Evolutionary conservation across 495 filamentous ascomycete genomes (phyloP).

Genomic region (Aspergillus carlsbadensis): DNA sequence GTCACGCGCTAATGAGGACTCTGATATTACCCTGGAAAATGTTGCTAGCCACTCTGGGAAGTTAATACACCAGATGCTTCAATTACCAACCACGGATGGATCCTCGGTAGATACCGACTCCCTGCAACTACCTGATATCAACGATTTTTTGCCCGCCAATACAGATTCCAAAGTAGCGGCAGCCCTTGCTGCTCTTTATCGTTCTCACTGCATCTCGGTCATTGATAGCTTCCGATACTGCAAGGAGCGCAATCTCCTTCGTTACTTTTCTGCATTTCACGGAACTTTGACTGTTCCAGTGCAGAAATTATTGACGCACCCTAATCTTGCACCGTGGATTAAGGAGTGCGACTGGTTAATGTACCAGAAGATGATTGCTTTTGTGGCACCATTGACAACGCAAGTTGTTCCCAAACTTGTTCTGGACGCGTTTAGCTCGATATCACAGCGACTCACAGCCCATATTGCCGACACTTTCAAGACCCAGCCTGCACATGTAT

Average conservation of each 20-base stretch:
- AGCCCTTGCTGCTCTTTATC: constrained; percentile 80
- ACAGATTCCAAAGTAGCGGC: constrained; percentile 82
- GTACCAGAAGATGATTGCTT: constrained; percentile 94
- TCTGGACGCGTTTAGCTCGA: constrained; percentile 76
- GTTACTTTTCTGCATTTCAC: constrained; percentile 92
- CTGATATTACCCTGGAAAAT: constrained; percentile 40
- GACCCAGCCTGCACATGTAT: constrained; percentile 75
- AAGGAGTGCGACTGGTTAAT: constrained; percentile 91
- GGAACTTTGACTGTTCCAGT: constrained; percentile 95
- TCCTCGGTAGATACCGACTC: constrained; percentile 60
- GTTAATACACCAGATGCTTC: constrained; percentile 65
- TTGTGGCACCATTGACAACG: constrained; percentile 78
- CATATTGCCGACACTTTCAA: constrained; percentile 81
- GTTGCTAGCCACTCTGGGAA: constrained; percentile 43
- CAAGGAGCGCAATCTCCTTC: constrained; percentile 91
- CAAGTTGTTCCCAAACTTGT: constrained; percentile 86
- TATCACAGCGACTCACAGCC: constrained; percentile 72
- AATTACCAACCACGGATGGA: constrained; percentile 58
- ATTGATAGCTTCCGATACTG: constrained; percentile 93
- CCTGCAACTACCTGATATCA: constrained; percentile 74
- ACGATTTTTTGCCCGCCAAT: constrained; percentile 65
- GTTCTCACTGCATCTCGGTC: constrained; percentile 90
- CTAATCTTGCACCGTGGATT: constrained; percentile 85
- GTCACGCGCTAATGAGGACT: constrained; percentile 21
- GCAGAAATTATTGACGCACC: constrained; percentile 87